Percentiles rank a stretch among this genome's conserved stretches.
Conservation (phyloP, 2,329 filamentous ascomycete species). For the Colletotrichum zoysiae region DNA sequence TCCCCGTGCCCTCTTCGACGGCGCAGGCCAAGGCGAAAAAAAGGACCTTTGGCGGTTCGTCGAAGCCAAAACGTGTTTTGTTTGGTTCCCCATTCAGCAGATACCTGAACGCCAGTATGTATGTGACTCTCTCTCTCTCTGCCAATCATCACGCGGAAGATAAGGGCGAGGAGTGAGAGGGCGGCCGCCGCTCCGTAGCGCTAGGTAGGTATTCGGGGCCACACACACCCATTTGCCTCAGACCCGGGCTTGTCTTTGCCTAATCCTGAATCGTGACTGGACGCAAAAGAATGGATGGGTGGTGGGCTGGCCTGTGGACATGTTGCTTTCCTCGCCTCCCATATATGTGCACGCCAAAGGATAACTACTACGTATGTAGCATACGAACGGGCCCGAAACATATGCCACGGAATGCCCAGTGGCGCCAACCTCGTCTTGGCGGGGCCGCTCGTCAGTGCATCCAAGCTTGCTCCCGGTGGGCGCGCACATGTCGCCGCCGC, state of each 20-base stretch:
- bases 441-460: background rate
- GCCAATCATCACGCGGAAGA: background rate
- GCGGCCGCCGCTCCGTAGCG: background rate
- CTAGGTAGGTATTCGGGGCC: too few relatives aligned
- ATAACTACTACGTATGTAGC: too few relatives aligned
- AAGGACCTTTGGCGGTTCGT: background rate
- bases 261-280: conserved; percentile 21
- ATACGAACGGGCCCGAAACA: background rate
- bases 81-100: background rate
- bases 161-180: background rate
- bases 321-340: background rate
- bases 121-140: too few relatives aligned
- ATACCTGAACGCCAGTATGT: too few relatives aligned
- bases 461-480: background rate
- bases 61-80: background rate
- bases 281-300: background rate
- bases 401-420: conserved; percentile 11
- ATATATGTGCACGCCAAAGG: background rate
- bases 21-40: conserved; percentile 4
- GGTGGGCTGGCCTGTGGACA: background rate
- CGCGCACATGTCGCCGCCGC: background rate
- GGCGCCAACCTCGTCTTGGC: conserved; percentile 15
- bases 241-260: conserved; percentile 30
- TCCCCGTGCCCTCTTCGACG: background rate
- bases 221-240: conserved; percentile 6